Percentiles rank a stretch among this genome's conserved stretches.
These are phyloP conservation scores for Trifolium pratense DNA, from an alignment of 306 rosid genomes.

Conservation along the genomic window DNA sequence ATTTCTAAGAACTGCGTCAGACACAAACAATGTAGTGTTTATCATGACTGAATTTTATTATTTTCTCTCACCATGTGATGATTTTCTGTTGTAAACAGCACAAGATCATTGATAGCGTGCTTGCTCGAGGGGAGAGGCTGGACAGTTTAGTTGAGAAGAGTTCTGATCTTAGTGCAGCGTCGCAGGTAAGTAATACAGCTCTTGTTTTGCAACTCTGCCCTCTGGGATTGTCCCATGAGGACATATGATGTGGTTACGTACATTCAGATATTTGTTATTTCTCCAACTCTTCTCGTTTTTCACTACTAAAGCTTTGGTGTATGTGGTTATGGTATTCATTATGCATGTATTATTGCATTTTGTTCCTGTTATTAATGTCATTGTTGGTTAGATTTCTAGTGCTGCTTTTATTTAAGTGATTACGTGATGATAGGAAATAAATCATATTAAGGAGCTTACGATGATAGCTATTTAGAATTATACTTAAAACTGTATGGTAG, in stretches of 20 bases:
- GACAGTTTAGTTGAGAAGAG: slow-evolving; percentile 99
- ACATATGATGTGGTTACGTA: neutral
- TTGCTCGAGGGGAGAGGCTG: slow-evolving; percentile 93
- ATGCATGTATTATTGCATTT: neutral
- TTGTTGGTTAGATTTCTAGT: slow-evolving; percentile 11
- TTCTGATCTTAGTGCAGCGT: slow-evolving; percentile 97
- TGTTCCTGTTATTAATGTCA: slow-evolving; percentile 16
- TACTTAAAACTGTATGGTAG: too few species aligned
- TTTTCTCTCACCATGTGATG: slow-evolving; percentile 31
- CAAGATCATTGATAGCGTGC: slow-evolving; percentile 97
- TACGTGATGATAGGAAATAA: neutral
- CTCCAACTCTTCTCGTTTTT: slow-evolving; percentile 1
- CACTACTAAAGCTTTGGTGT: too few species aligned
- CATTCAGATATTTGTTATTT: slow-evolving; percentile 18
- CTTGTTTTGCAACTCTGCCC: slow-evolving; percentile 24
- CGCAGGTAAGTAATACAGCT: slow-evolving; percentile 66
- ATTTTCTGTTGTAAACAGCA: slow-evolving; percentile 64
- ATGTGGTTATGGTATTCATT: too few species aligned
- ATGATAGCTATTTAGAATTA: too few species aligned
- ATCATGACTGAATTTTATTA: slow-evolving; percentile 18
- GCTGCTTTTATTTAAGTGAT: slow-evolving; percentile 10
- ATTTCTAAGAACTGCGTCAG: slow-evolving; percentile 23
- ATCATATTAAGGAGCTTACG: slow-evolving; percentile 1
- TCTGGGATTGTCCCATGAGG: slow-evolving; percentile 13
- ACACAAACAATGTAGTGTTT: neutral